Evolutionary conservation across 2,329 filamentous ascomycete species (phyloP), one percentile per base, ranked within the genome.

Genomic region (Camptophora hylomeconis): DNA sequence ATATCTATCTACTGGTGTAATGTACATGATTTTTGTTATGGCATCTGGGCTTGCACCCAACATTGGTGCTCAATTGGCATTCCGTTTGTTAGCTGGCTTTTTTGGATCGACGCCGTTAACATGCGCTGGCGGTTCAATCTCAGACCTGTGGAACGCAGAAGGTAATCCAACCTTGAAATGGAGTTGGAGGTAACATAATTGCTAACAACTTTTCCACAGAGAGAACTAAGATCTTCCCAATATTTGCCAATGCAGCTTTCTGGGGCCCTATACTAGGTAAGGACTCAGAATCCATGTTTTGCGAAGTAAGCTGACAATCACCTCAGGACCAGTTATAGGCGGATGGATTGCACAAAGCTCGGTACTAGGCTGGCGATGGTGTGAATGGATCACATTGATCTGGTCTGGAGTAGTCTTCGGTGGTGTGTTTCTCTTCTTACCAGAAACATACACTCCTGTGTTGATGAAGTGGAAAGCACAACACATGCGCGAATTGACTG

Each of bases 371-470:
- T 65, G 63, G 63, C 54, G 61, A 12, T 66, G 59, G 56, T 48
- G 50, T 1, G 56, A 61, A 36, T 65, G 61, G 61, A 48, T 56
- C 2, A 55, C 52, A 0, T 37, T 59, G 5, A 53, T 60, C 15
- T 45, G 54, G 9, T 51, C 51, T 7, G 51, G 41, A 1, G 29
- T 50, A 1, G 36, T 54, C 1, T 46, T 60, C 17, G 9, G 43
- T 5, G 17, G 52, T 7, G 46, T 57, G 2, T 33, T 66, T 2
- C 36, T 64, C 3, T 58, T 63, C 36, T 50, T 63, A 5, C 65
- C 62, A 2, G 65, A 69, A 45, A 68, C 63, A 0, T 68, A 64
- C 39, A 48, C 57, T 3, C 61, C 60, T 0, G 42, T 60, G n/a
- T 44, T 63, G 1, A 44, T 63, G 4, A 50, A 52, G 16, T 63